Conservation (phyloP, 768 basidiomycete species). For the Ramaria sp. region DNA sequence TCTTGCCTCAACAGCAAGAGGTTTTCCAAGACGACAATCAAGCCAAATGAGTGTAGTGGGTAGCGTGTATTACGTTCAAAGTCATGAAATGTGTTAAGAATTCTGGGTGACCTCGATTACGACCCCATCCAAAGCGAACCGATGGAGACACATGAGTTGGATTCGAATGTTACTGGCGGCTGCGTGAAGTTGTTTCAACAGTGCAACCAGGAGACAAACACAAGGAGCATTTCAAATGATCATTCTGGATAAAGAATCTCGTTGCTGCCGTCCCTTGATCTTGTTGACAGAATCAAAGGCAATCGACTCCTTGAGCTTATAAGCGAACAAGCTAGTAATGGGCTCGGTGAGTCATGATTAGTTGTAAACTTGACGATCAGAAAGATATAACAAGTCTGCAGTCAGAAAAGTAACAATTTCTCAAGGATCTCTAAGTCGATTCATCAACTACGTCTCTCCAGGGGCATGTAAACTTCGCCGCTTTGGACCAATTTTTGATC, state of each 20-base stretch:
- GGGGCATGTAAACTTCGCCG: constrained; percentile 47
- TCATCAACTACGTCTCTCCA: constrained; percentile 38
- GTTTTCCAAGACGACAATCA: too few relatives aligned
- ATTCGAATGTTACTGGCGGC: too few relatives aligned
- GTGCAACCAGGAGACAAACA: not conserved
- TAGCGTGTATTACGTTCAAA: too few relatives aligned
- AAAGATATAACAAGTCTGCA: constrained; percentile 14
- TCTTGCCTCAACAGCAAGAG: not conserved
- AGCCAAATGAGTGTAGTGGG: too few relatives aligned
- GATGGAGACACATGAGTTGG: too few relatives aligned
- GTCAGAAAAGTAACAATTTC: constrained; percentile 56
- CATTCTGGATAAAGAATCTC: not conserved
- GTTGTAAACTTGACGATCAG: not conserved
- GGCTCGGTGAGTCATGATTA: constrained; percentile 31
- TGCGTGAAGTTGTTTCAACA: not conserved
- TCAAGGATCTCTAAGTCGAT: constrained; percentile 34
- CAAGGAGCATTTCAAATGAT: not conserved
- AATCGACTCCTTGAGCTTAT: constrained; percentile 45
- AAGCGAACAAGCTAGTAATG: constrained; percentile 37
- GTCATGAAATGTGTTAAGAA: too few relatives aligned
- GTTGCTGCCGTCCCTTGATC: not conserved
- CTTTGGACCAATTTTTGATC: constrained; percentile 33
- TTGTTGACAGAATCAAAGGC: constrained; percentile 23
- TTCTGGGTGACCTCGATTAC: too few relatives aligned
- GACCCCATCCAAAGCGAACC: too few relatives aligned